Conservation (phyloP, 345 rosid species). For the Erodium maritimum region DNA sequence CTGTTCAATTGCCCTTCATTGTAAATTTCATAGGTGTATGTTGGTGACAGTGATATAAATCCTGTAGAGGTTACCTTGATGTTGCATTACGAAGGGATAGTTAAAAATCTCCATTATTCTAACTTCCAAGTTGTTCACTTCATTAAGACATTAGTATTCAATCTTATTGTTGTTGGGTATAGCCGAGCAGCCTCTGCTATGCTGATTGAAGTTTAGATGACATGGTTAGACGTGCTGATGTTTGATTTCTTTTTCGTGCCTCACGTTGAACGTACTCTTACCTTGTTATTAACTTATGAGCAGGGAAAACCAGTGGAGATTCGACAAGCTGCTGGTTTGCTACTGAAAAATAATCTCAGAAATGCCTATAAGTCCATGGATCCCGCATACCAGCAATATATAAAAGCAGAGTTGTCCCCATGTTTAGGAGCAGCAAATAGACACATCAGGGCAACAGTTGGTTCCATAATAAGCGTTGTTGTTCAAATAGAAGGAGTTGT, state of each 20-base stretch:
- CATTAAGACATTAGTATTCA: neutral
- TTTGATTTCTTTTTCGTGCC: neutral
- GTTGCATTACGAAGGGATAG: no score
- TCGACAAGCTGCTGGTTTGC: constrained; percentile 96
- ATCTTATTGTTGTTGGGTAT: no score
- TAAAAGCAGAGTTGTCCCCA: constrained; percentile 72
- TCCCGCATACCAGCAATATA: constrained; percentile 48
- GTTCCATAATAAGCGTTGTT: constrained; percentile 72
- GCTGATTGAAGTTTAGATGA: neutral
- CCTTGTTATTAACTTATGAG: neutral
- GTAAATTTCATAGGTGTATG: no score
- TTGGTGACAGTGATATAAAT: no score
- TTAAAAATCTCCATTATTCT: no score
- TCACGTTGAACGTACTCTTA: neutral
- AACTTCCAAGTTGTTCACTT: neutral
- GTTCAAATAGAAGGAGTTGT: constrained; percentile 57
- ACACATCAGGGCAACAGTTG: constrained; percentile 81
- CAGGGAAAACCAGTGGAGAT: constrained; percentile 80
- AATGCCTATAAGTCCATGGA: constrained; percentile 52
- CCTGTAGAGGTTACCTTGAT: no score
- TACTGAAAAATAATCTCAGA: constrained; percentile 77
- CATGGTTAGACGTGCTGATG: neutral
- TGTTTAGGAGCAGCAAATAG: constrained; percentile 86
- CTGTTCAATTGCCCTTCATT: neutral
- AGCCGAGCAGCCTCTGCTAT: no score